Base-by-base conservation (phyloP, 2,329 filamentous ascomycete species). In the Aspergillus ochraceoroseus region DNA sequence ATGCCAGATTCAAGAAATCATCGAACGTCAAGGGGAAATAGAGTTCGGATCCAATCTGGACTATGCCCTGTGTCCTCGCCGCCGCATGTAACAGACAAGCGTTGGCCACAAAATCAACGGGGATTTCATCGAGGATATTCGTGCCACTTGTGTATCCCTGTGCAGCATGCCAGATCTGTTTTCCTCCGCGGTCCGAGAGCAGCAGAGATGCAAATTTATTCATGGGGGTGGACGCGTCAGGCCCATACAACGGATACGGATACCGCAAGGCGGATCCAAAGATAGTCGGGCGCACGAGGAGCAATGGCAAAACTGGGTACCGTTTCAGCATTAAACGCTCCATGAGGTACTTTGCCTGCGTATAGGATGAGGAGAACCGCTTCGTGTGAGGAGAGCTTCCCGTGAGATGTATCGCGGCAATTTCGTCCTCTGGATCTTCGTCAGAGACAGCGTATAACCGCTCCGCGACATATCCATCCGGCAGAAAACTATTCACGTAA, bases 91-190 rank as follows among this genome's bases (percentile, higher is more conserved):
- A 26, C 9, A 62, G 48, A 45, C 56, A 58, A 1, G 55, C 53
- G 31, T 61, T 62, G 18, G 59, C 58, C 11, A 62, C 59, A 19
- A 62, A 56, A 27, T 62, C 59, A 2, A 62, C 59, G 0, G 59
- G 59, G 2, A 61, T 55, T 38, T 62, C 59, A 22, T 62, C 59
- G 6, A 61, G 38, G 20, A 59, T 54, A 23, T 62, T 62, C 13
- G 51, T 47, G 3, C 57, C 59, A 6, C 47, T 55, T 4, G 47
- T 47, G 22, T 56, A 56, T 1, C 59, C 59, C 18, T 54, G 37
- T 3, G 59, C 48, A 0, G 58, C 52, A 29, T 60, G 57, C 59
- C 59, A 62, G 8, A 57, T 37, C 29, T 62, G 59, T 2, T 54
- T 55, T 3, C 39, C 35, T 3, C 54, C 54, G 0, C 35, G 49